phyloP scores from a whole-genome alignment of 768 basidiomycete species.

The Amyloporia xantha region DNA sequence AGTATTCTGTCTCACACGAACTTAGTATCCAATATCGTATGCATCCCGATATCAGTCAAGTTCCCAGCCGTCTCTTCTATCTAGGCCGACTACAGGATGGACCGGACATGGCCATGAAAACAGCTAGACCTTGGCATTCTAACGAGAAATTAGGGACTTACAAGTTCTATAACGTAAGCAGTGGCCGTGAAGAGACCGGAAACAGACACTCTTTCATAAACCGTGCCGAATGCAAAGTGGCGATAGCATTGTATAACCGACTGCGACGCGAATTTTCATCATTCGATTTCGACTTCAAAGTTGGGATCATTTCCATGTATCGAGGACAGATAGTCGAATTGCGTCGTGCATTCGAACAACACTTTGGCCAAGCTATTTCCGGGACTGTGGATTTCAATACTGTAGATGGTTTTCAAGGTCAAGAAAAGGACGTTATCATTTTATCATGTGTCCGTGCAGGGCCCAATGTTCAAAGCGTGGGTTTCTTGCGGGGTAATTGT shows the following conservation, averaged over 20 bases:
- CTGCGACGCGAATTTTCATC: conserved; percentile 56
- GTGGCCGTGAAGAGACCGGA: conserved; percentile 57
- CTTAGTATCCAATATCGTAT: conserved; percentile 97
- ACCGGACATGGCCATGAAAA: conserved; percentile 80
- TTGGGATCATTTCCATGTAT: conserved; percentile 90
- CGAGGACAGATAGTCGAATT: conserved; percentile 81
- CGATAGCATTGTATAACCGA: conserved; percentile 69
- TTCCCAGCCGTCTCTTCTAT: conserved; percentile 90
- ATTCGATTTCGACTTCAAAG: conserved; percentile 45
- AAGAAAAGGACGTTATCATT: conserved; percentile 98
- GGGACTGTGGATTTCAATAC: conserved; percentile 88
- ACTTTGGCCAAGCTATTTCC: conserved; percentile 67
- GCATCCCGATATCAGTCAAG: conserved; percentile 90
- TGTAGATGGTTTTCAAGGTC: conserved; percentile 98
- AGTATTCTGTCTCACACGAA: neutral
- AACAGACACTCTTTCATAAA: conserved; percentile 74
- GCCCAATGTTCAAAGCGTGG: conserved; percentile 71
- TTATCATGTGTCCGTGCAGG: conserved; percentile 95
- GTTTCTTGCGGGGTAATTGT: conserved; percentile 74
- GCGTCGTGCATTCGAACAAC: conserved; percentile 55
- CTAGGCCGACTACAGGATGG: conserved; percentile 75
- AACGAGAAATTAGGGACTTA: conserved; percentile 77
- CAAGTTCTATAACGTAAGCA: conserved; percentile 77
- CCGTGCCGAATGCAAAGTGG: conserved; percentile 61
- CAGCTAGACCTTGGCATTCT: conserved; percentile 79